Evolutionary conservation across 1,284 basidiomycete genomes (phyloP).

Genomic region (Moesziomyces antarcticus): DNA sequence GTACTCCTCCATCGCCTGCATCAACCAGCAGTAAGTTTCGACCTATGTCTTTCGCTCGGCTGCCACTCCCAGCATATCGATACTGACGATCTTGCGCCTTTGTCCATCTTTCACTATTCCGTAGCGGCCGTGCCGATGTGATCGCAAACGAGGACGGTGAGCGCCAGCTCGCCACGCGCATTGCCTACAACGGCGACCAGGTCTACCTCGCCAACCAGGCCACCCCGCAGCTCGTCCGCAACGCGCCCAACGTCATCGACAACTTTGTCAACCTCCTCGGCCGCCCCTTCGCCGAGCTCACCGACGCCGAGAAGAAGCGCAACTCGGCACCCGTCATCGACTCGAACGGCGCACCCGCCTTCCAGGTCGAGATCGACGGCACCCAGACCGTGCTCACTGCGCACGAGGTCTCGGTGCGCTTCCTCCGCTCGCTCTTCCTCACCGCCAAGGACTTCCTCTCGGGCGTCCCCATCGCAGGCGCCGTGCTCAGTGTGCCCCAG

Average conservation of each 20-base stretch:
- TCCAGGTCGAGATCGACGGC: slow-evolving; percentile 80
- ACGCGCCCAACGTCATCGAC: slow-evolving; percentile 91
- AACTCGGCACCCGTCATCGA: slow-evolving; percentile 87
- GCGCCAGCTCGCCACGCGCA: slow-evolving; percentile 93
- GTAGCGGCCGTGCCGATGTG: slow-evolving; percentile 65
- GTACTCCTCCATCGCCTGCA: slow-evolving; percentile 92
- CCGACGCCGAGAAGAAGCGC: slow-evolving; percentile 77
- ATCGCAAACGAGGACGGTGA: slow-evolving; percentile 99
- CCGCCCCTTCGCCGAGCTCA: slow-evolving; percentile 83
- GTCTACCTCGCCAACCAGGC: slow-evolving; percentile 94
- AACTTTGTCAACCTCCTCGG: slow-evolving; percentile 94
- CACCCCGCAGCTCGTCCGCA: slow-evolving; percentile 93
- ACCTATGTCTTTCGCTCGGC: background rate
- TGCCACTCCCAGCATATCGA: background rate
- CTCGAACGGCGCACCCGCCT: slow-evolving; percentile 70
- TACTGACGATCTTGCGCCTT: slow-evolving; percentile 8
- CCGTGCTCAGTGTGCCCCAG: slow-evolving; percentile 84
- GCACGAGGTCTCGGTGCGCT: slow-evolving; percentile 85
- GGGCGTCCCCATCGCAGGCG: slow-evolving; percentile 77
- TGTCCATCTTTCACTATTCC: background rate
- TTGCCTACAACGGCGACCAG: slow-evolving; percentile 80
- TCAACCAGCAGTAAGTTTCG: slow-evolving; percentile 81
- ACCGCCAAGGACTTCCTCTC: slow-evolving; percentile 95
- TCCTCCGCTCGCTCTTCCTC: slow-evolving; percentile 83
- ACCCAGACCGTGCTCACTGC: slow-evolving; percentile 81